Evolutionary conservation across 495 filamentous ascomycete genomes (phyloP), one percentile per base, ranked within the genome.

Genomic region (Daldinia childiae): DNA sequence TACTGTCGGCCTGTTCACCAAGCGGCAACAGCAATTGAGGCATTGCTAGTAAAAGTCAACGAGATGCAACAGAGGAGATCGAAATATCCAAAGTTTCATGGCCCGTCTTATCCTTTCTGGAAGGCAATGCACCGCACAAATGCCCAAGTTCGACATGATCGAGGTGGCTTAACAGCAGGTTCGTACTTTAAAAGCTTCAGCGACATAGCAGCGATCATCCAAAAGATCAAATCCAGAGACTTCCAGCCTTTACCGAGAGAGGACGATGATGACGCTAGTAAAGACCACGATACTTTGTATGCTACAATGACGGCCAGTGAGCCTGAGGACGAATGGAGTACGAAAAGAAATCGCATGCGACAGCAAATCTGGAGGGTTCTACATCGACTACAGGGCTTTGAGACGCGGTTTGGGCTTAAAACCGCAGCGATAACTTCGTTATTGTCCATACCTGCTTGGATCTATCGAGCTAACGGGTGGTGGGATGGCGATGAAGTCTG

Each of bases 381-480:
- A 0, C 87, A 88, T 64, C 79, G 83, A 5, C 59, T 89, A 8
- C 87, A 89, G 64, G 85, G 85, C 1, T 89, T 87, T 58, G 87
- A 89, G 63, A 82, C 82, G 38, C 80, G 84, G 26, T 89, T 87
- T 75, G 86, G 86, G 15, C 79, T 89, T 59, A 89, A 88, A 76
- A 84, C 86, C 6, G 79, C 80, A 11, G 66, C 85, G 8, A 79
- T 85, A 38, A 87, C 80, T 7, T 81, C 81, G 2, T 60, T 87
- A 8, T 73, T 89, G 11, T 82, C 86, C 6, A 71, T 87, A 48
- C 87, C 87, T 9, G 87, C 85, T 15, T 89, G 86, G 82, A 72
- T 86, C 6, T 27, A 62, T 3, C 62, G 79, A 24, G 80, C 78
- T 63, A 55, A 75, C 45, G 66, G 57, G 6, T 88, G 85, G 87